Base-by-base conservation (phyloP, 2,329 filamentous ascomycete species). In the Periconia sp. region DNA sequence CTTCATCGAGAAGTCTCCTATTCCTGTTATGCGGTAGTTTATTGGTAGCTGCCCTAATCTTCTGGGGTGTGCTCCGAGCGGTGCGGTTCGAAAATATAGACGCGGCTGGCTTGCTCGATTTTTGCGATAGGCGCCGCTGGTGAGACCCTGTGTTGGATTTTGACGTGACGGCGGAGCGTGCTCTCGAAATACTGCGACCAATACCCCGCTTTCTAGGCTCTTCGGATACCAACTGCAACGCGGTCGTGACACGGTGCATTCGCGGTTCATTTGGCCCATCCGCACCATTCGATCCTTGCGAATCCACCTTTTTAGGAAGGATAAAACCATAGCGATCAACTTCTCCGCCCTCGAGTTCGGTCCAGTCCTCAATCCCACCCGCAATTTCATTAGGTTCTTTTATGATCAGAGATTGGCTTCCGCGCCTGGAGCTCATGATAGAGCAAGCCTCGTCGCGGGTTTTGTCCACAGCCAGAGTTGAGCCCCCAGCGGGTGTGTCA, bases 271-370 rank as follows among this genome's bases (percentile, higher is more conserved):
- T 65, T 2, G 73, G 71, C 13, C 61, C 65, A 41, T 68, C 62
- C 2, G 66, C 55, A 19, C 61, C 66, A 27, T 64, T 56, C 41
- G 58, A 59, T 17, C 62, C 63, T 20, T 69, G 64, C 5, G 76
- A 75, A 9, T 63, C 55, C 14, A 60, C 57, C 53, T 73, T 76
- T 42, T 68, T 74, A 3, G 77, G 76, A 14, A 80, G 68, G 55
- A 88, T 87, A 71, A 88, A 88, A 10, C 85, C 85, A 65, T 87
- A 88, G 54, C 85, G 78, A 67, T 88, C 85, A 3, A 87, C 83
- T 56, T 86, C 80, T 14, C 75, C 80, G 6, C 77, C 81, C 17
- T 81, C 76, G 11, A 88, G 73, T 66, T 87, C 79, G 55, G 83
- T 78, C 85, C 85, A 88, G 60, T 87, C 84, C 58, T 88, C 85